A percentile compares a stretch with the other conserved stretches of the same genome.
phyloP scores from a whole-genome alignment of 2,329 filamentous ascomycete species.

The Colletotrichum lupini region DNA sequence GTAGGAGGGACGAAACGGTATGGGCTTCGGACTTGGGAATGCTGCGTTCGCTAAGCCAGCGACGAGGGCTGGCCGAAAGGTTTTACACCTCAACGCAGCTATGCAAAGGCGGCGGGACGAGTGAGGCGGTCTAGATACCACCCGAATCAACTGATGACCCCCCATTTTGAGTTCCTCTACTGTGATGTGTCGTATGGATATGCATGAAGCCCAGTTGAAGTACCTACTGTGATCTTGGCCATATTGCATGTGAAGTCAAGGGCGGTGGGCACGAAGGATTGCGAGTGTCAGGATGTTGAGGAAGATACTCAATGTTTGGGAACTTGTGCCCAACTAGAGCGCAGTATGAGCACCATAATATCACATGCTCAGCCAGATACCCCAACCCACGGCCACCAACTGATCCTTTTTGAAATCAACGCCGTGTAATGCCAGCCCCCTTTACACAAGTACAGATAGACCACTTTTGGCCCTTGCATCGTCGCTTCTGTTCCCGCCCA shows the following conservation, averaged over 20 bases:
- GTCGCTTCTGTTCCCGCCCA: not conserved
- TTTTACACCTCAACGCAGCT: not conserved
- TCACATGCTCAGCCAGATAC: not conserved
- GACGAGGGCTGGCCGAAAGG: slow-evolving; percentile 11
- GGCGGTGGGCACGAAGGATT: too few species aligned
- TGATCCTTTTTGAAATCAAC: slow-evolving; percentile 11
- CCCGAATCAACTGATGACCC: slow-evolving; percentile 29
- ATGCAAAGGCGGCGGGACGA: slow-evolving; percentile 18
- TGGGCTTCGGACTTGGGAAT: slow-evolving; percentile 25
- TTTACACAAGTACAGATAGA: slow-evolving; percentile 1
- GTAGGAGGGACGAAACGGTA: slow-evolving; percentile 19
- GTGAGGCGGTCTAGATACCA: slow-evolving; percentile 34
- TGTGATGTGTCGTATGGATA: not conserved
- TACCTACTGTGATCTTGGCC: not conserved
- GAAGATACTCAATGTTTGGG: not conserved
- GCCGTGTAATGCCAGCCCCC: slow-evolving; percentile 29
- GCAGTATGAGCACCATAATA: not conserved
- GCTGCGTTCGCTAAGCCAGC: not conserved
- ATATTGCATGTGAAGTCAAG: too few species aligned
- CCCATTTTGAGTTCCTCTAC: not conserved
- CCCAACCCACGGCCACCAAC: not conserved
- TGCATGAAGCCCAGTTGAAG: not conserved
- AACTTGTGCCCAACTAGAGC: not conserved
- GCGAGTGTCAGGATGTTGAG: not conserved
- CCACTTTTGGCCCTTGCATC: not conserved